Percentiles rank a stretch among this genome's conserved stretches.
Conservation (phyloP, 371 early-diverging fungal genomes). For the Thermomucor indicae-seudaticae region DNA sequence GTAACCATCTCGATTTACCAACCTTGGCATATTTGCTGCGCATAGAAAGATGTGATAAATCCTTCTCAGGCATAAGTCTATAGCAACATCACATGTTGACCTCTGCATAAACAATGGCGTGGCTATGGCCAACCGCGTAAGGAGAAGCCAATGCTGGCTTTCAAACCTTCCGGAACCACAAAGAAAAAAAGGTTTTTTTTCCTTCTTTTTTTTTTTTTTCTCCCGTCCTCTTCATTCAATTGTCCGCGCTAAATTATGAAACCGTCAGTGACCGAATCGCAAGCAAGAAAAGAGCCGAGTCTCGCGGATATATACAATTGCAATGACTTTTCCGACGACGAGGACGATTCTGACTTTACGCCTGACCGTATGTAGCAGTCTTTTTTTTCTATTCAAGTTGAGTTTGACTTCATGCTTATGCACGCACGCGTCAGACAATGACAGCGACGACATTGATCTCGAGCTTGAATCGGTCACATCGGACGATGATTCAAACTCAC, state of each 20-base stretch:
- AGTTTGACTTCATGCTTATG: neutral
- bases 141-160: no score
- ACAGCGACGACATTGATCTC: neutral
- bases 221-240: neutral
- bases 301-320: neutral
- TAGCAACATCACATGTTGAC: no score
- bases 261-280: neutral
- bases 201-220: neutral
- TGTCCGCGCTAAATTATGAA: neutral
- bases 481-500: slow-evolving; percentile 6
- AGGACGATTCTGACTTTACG: slow-evolving; percentile 17
- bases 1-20: no score
- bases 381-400: neutral
- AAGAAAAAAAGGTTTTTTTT: no score
- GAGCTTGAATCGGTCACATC: slow-evolving; percentile 12
- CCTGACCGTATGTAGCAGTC: slow-evolving; percentile 24
- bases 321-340: slow-evolving; percentile 3
- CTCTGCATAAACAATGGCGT: no score
- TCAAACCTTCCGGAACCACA: no score
- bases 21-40: no score
- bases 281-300: neutral
- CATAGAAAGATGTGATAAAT: no score
- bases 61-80: no score
- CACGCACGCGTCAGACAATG: slow-evolving; percentile 4
- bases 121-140: no score